These are phyloP conservation scores for Lolium multiflorum DNA, from an alignment of 176 grass and related monocot genomes.

Conservation along the genomic window DNA sequence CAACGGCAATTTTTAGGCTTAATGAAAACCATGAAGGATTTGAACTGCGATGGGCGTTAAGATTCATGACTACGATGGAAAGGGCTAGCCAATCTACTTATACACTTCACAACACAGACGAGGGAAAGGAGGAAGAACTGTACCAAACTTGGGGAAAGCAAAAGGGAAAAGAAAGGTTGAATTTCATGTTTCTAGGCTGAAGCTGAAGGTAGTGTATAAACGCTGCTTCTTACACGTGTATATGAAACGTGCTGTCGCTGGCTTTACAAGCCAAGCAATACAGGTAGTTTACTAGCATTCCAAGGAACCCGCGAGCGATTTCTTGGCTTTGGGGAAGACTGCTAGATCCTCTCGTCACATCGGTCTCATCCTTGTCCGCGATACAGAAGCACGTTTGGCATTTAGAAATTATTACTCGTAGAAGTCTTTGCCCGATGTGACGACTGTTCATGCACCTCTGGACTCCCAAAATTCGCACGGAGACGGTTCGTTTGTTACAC, in stretches of 20 bases:
- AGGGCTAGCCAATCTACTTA: too few relatives aligned
- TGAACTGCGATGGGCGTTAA: too few relatives aligned
- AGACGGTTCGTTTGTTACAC: neutral
- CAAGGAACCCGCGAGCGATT: conserved; percentile 28
- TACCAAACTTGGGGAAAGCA: conserved; percentile 44
- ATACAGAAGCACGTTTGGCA: conserved; percentile 37
- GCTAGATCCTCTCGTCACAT: conserved; percentile 37
- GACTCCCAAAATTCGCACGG: neutral
- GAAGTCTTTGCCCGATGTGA: conserved; percentile 16
- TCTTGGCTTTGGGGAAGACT: conserved; percentile 29
- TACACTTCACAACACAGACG: too few relatives aligned
- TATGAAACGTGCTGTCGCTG: conserved; percentile 13
- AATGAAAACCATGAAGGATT: too few relatives aligned
- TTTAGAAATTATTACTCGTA: neutral
- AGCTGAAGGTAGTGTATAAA: too few relatives aligned
- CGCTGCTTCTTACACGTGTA: conserved; percentile 33
- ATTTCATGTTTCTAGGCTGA: conserved; percentile 39
- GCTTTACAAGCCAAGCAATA: conserved; percentile 46
- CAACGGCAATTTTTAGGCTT: too few relatives aligned
- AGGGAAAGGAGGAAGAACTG: neutral
- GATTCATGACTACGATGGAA: too few relatives aligned
- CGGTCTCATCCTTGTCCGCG: conserved; percentile 32
- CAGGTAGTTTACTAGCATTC: neutral
- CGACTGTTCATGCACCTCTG: conserved; percentile 47
- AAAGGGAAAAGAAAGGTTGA: conserved; percentile 33